Evolutionary conservation across 2,329 filamentous ascomycete genomes (phyloP), one percentile per base, ranked within the genome.

Genomic region (Colletotrichum acutatum): DNA sequence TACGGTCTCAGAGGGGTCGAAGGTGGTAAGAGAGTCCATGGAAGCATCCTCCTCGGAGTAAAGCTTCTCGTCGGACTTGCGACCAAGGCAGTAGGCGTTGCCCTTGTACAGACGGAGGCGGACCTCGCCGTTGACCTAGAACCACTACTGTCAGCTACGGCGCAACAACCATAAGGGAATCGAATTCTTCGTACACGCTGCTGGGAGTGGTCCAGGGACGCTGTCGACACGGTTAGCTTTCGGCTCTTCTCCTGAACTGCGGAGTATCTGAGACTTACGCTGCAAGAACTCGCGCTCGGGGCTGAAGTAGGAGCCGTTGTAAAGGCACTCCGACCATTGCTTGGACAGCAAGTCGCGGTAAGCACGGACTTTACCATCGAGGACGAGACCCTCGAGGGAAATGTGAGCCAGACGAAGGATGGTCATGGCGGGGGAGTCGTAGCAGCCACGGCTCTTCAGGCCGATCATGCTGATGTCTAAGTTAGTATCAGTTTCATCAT

Each of bases 351-450:
- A 85, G 79, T 90, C 88, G 68, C 88, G 85, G 49, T 90, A 82
- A 58, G 83, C 81, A 74, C 88, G 86, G 24, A 90, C 86, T 75
- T 87, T 84, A 63, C 85, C 83, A 78, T 90, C 88, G 82, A 90
- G 84, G 75, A 88, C 86, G 72, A 90, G 84, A 75, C 89, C 89
- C 79, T 90, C 89, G 63, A 90, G 83, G 73, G 90, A 87, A 1
- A 79, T 53, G 66, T 82, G 81, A n/a, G 80, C 79, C 2, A 75
- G 74, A 19, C 79, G 78, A 9, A 74, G 68, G 12, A 82, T 75
- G 5, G 76, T 78, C 73, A 78, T 74, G 16, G 74, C 77, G 6
- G 77, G 77, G 1, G 77, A 76, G 58, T 78, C 91, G 84, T 92
- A 93, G 84, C 91, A 93, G 75, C 92, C 92, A 52, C 78, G 75